Conservation (phyloP, 164 flowering plant species). For the Vitis cinerea region DNA sequence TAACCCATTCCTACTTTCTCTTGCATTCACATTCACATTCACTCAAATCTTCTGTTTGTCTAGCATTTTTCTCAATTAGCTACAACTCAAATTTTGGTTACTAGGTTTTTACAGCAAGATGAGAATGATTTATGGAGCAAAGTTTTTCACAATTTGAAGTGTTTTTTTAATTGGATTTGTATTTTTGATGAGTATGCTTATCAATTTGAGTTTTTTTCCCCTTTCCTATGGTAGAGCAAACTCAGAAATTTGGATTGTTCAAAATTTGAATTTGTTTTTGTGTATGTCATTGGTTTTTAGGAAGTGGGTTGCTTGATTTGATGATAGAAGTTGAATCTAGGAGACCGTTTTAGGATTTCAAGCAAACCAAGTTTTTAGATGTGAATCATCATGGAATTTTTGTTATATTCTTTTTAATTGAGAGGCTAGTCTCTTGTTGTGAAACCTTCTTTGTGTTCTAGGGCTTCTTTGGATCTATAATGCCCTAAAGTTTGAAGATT, state of each 20-base stretch:
- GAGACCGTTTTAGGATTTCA: slow-evolving; percentile 14
- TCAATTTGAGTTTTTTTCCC: background rate
- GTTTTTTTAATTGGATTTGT: background rate
- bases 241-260: slow-evolving; percentile 1
- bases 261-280: slow-evolving; percentile 5
- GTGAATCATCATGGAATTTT: slow-evolving; percentile 18
- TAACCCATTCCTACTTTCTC: background rate
- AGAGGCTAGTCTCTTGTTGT: background rate
- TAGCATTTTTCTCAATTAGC: background rate
- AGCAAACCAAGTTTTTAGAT: slow-evolving; percentile 36
- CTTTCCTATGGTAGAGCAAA: background rate
- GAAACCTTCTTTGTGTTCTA: background rate
- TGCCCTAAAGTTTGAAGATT: slow-evolving; percentile 16
- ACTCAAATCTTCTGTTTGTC: background rate
- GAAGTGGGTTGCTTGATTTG: slow-evolving; percentile 14
- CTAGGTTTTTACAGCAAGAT: too few relatives aligned
- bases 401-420: slow-evolving; percentile 3
- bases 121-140: too few relatives aligned
- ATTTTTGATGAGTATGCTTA: background rate
- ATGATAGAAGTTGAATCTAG: slow-evolving; percentile 9
- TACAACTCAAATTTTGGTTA: background rate
- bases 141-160: too few relatives aligned
- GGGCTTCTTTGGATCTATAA: slow-evolving; percentile 26
- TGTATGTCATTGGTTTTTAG: slow-evolving; percentile 5
- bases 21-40: background rate